Evolutionary conservation across 164 flowering plant species (phyloP), one percentile per base, ranked within the genome.

Genomic region (Houttuynia cordata): DNA sequence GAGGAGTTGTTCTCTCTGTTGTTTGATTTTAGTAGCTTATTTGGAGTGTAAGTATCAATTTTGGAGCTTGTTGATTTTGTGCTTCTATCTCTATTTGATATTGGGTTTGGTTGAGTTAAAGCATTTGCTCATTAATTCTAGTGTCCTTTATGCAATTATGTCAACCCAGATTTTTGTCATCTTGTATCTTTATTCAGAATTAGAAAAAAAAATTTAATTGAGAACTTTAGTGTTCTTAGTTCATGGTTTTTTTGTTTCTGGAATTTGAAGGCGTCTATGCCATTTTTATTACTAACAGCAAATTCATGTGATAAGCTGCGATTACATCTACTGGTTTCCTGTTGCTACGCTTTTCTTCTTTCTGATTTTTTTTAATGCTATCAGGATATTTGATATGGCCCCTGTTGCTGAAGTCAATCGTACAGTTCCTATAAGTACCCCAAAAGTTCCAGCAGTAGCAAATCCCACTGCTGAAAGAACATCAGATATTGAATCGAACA

Each of bases 401-500:
- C 51, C 69, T 41, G 59, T 63, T 0, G 55, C 18, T 62, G 72
- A 79, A 65, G 25, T 61, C 8, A 76, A 76, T 51, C 72, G 79
- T 52, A 54, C 65, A 67, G 64, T 64, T 4, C 25, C 74, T 15
- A 73, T 49, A 3, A 49, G 59, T 61, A 34, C 81, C 18, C 56
- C 72, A 1, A 77, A 82, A 54, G 59, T 85, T 58, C 82, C 84
- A 8, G 81, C 89, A 0, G 68, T 63, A 20, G 88, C 98, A 3
- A 64, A 82, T 64, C 96, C 98, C 0, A 62, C 76, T 64, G 80
- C 93, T 0, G 80, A 76, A 56, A 76, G 79, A n/a, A 74, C 95
- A 8, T 37, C 72, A 15, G 87, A 81, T 37, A 81, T 92, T 40
- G 96, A 96, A 0, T 76, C 89, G 1, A 89, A 89, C 62, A 92